These are phyloP conservation scores for Tuber indicum DNA, from an alignment of 495 filamentous ascomycete species.

Conservation along the genomic window DNA sequence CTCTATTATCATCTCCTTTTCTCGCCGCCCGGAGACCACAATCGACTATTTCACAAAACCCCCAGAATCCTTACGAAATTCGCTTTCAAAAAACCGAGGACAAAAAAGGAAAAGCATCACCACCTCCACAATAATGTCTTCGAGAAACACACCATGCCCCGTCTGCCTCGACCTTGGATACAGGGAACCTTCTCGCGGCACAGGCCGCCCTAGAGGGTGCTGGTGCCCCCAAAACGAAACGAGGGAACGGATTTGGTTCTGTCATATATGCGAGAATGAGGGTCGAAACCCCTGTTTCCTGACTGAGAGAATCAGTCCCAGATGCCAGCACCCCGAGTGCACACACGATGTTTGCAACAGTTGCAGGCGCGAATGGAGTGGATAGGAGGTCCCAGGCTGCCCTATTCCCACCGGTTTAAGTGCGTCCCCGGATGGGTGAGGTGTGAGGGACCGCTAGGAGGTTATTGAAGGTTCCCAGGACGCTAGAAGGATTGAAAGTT, in stretches of 20 bases:
- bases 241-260: neutral
- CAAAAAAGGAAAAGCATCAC: neutral
- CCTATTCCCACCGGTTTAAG: neutral
- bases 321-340: neutral
- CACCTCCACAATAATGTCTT: neutral
- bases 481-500: neutral
- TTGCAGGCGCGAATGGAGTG: neutral
- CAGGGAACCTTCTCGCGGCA: neutral
- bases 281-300: neutral
- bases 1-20: neutral
- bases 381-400: neutral
- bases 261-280: neutral
- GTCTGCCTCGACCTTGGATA: neutral
- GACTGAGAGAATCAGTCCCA: neutral
- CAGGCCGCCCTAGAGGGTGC: neutral
- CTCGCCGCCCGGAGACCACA: neutral
- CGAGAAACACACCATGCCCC: neutral
- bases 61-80: neutral
- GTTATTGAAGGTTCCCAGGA: neutral
- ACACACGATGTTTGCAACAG: rapidly evolving
- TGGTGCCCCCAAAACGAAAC: neutral
- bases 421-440: neutral
- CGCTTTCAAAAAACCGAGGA: neutral
- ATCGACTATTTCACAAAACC: neutral
- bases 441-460: neutral